Conservation (phyloP, 78 protist species). For the Pelomyxa schiedti region DNA sequence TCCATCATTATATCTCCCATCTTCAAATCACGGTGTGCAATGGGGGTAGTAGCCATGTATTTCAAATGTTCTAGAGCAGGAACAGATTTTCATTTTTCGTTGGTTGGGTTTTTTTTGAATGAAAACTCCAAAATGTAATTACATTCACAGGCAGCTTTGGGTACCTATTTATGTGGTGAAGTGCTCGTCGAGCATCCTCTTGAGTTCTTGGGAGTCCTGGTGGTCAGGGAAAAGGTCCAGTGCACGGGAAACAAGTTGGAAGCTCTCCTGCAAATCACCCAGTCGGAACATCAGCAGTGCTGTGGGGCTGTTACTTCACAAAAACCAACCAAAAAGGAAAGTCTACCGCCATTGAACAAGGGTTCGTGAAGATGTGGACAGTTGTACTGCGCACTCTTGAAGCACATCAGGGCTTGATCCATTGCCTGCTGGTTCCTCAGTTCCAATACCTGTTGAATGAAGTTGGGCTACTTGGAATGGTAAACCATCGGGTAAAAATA, state of each 20-base stretch:
- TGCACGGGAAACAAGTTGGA: background rate
- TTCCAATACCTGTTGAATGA: background rate
- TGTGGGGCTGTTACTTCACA: too few species aligned
- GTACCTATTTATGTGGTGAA: too few species aligned
- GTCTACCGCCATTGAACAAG: constrained; percentile 42
- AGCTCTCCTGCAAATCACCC: background rate
- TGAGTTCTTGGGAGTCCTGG: background rate
- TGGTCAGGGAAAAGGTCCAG: background rate
- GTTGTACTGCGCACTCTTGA: constrained; percentile 7
- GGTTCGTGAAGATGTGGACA: constrained; percentile 37
- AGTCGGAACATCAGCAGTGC: background rate
- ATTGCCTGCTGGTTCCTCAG: constrained; percentile 19
- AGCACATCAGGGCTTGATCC: constrained; percentile 37
- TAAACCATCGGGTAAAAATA: constrained; percentile 34
- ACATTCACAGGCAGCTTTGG: too few species aligned
- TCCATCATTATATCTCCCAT: too few species aligned
- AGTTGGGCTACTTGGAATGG: background rate
- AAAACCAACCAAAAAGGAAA: too few species aligned
- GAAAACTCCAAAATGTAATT: too few species aligned
- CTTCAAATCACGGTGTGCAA: too few species aligned
- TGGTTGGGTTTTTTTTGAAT: too few species aligned
- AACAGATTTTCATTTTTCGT: too few species aligned
- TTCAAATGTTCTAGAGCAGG: too few species aligned
- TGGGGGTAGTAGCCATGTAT: too few species aligned
- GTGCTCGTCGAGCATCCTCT: background rate